phyloP scores from a whole-genome alignment of 106 monocot species.

The Dendrobium catenatum region DNA sequence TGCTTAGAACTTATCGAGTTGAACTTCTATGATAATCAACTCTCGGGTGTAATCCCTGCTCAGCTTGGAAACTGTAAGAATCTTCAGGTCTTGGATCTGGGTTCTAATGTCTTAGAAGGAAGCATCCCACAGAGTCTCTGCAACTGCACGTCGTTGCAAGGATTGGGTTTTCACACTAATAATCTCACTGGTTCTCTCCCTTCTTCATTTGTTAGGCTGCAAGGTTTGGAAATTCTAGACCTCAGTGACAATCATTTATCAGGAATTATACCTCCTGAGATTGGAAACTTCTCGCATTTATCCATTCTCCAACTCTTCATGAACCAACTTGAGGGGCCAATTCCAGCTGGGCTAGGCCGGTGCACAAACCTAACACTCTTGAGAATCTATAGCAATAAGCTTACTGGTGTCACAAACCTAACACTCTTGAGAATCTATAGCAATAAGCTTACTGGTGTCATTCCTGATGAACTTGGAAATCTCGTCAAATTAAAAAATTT shows the following conservation, averaged over 20 bases:
- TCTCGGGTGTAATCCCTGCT: slow-evolving; percentile 48
- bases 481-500: slow-evolving; percentile 38
- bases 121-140: slow-evolving; percentile 54
- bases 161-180: slow-evolving; percentile 30
- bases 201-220: slow-evolving; percentile 39
- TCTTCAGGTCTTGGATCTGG: slow-evolving; percentile 38
- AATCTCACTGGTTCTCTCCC: slow-evolving; percentile 66
- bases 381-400: slow-evolving; percentile 45
- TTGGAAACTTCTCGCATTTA: slow-evolving; percentile 61
- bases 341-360: slow-evolving; percentile 51
- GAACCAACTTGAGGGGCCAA: slow-evolving; percentile 44
- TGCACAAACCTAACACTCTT: slow-evolving; percentile 60
- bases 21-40: slow-evolving; percentile 30
- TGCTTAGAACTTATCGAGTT: slow-evolving; percentile 36
- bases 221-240: slow-evolving; percentile 41
- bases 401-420: slow-evolving; percentile 67
- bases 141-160: slow-evolving; percentile 44
- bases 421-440: slow-evolving; percentile 44
- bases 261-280: slow-evolving; percentile 39
- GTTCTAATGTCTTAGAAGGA: slow-evolving; percentile 44
- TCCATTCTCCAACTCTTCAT: slow-evolving; percentile 40
- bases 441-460: slow-evolving; percentile 55
- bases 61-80: slow-evolving; percentile 47
- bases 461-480: slow-evolving; percentile 64
- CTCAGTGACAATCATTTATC: slow-evolving; percentile 54